Evolutionary conservation across 176 grass and related monocot species (phyloP), one percentile per base, ranked within the genome.

Genomic region (Rhynchospora breviuscula): DNA sequence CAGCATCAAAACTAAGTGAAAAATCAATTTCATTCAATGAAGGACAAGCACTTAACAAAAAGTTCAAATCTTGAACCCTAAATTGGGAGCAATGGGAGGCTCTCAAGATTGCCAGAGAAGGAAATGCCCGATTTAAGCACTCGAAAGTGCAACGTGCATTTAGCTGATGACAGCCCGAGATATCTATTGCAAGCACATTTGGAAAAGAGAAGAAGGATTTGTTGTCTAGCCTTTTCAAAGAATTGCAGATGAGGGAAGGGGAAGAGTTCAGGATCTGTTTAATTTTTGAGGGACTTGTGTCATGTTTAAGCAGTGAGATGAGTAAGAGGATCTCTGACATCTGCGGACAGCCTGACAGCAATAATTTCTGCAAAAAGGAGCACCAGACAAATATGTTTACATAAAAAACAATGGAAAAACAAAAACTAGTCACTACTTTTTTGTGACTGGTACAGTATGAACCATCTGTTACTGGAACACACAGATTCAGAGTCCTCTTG

Each of bases 101-200:
- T 54, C 72, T 53, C 22, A 76, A 76, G 46, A 76, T 52, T 54
- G 21, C 22, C 72, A 76, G 53, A 31, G 72, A 76, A 52, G 72
- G 72, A 76, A 76, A 76, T 52, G 49, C 72, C 2, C 10, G 21
- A 7, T 46, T 29, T 6, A 76, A 54, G 47, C 10, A 29, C 49
- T 13, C 52, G 12, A 54, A 5, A 31, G 72, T 76, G 48, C 12
- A 22, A 54, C 3, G 40, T 54, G 72, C 72, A 76, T 76, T 12
- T 12, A 76, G 72, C 22, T 76, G 72, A 76, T 52, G 72, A 76
- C 72, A 76, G 22, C 48, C 72, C 14, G 72, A 76, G 72, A 76
- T 76, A 76, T 76, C 72, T 76, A 76, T 76, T 76, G 26, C 72
- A 76, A 76, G 72, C 48, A 76, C 47, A 76, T 76, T 54, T 56